A percentile compares a stretch with the other conserved stretches of the same genome.
These are phyloP conservation scores for Diaporthe humulicola DNA, from an alignment of 2,329 filamentous ascomycete species.

Conservation along the genomic window DNA sequence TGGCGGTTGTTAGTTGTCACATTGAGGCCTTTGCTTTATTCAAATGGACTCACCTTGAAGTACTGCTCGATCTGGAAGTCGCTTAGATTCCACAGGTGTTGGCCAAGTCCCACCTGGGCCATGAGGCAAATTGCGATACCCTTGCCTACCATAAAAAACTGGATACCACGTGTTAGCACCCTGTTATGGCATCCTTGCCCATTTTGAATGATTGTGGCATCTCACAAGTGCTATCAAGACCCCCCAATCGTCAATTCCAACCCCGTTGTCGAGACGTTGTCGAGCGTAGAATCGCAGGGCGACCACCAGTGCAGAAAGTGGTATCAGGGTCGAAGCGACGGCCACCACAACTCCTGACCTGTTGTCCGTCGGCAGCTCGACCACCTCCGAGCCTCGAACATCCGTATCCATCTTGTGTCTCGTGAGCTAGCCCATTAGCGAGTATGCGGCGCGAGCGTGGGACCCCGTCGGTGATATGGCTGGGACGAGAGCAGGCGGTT, in stretches of 20 bases:
- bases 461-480: not conserved
- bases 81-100: constrained; percentile 18
- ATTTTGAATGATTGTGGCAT: no score
- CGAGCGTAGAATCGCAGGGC: constrained; percentile 18
- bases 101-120: constrained; percentile 23
- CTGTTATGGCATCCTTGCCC: no score
- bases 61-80: not conserved
- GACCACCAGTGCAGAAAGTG: constrained; percentile 9
- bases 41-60: constrained; percentile 2
- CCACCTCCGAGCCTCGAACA: constrained; percentile 14
- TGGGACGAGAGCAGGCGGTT: not conserved
- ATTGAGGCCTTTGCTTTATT: accelerated
- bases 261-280: constrained; percentile 6
- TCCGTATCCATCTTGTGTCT: constrained; percentile 17
- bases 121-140: not conserved
- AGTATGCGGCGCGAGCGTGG: not conserved
- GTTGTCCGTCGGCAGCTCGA: constrained; percentile 5
- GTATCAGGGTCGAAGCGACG: constrained; percentile 2
- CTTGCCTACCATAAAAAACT: constrained; percentile 4
- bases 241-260: constrained; percentile 11
- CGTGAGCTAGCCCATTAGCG: constrained; percentile 12
- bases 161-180: not conserved
- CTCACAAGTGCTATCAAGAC: constrained; percentile 6
- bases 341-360: not conserved
- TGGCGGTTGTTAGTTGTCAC: not conserved